Evolutionary conservation across 2,329 filamentous ascomycete species (phyloP).

Genomic region (Graphilbum ipis-grandicollis): DNA sequence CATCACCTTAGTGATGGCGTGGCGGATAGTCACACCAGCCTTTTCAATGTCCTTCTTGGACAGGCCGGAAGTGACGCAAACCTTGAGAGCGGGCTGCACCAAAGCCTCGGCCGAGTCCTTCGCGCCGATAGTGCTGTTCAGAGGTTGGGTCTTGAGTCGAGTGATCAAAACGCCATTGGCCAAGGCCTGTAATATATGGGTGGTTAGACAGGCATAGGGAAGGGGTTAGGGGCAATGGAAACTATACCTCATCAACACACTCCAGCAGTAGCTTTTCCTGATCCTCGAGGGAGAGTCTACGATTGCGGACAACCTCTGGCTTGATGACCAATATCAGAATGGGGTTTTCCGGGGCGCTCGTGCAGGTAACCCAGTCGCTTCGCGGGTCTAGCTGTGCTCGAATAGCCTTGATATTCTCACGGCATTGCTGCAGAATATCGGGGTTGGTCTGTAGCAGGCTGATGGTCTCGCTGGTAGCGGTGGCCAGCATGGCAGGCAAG

Average conservation of each 20-base stretch:
- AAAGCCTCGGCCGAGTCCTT: constrained; percentile 53
- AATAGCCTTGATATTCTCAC: constrained; percentile 79
- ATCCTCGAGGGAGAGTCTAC: constrained; percentile 52
- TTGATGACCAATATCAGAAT: constrained; percentile 73
- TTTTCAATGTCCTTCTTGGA: constrained; percentile 94
- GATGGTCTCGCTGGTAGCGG: constrained; percentile 87
- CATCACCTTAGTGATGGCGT: constrained; percentile 89
- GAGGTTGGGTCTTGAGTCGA: constrained; percentile 62
- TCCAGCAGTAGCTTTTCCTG: constrained; percentile 79
- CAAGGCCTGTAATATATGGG: too few relatives aligned
- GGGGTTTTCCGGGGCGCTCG: constrained; percentile 70
- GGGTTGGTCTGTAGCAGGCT: constrained; percentile 74
- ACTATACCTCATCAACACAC: constrained; percentile 84
- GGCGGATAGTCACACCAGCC: constrained; percentile 70
- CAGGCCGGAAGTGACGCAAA: constrained; percentile 75
- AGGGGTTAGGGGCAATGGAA: not conserved
- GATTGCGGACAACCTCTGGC: constrained; percentile 57
- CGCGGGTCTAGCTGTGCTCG: constrained; percentile 75
- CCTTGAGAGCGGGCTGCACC: constrained; percentile 68
- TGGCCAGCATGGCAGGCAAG: constrained; percentile 80
- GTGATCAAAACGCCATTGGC: constrained; percentile 82
- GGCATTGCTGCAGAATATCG: constrained; percentile 58
- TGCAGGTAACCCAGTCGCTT: constrained; percentile 81
- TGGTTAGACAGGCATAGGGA: not conserved
- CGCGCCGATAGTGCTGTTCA: constrained; percentile 41